Conservation (phyloP, 1,284 basidiomycete species). For the Cutaneotrichosporon sp. region DNA sequence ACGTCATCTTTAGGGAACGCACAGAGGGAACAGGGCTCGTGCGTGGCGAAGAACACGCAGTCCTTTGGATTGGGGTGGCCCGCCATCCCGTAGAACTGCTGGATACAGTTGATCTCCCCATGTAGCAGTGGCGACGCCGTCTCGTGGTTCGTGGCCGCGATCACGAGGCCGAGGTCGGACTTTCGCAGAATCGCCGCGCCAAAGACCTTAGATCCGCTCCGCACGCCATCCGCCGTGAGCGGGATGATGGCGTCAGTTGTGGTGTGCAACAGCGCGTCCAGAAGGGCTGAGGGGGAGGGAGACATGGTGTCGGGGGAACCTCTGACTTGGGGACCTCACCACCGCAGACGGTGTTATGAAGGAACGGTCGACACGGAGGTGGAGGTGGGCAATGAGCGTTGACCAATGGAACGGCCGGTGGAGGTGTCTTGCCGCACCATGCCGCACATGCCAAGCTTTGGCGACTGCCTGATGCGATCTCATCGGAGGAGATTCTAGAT, state of each 20-base stretch:
- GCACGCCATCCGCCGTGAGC: conserved; percentile 29
- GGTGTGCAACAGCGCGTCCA: conserved; percentile 28
- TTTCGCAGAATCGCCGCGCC: conserved; percentile 41
- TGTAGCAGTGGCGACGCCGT: conserved; percentile 33
- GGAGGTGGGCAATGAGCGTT: not conserved
- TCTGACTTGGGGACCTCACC: not conserved
- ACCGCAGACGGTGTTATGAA: not conserved
- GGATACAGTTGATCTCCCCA: conserved; percentile 38
- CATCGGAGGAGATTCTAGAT: not conserved
- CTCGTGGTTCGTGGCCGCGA: conserved; percentile 35
- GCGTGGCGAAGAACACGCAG: conserved; percentile 39
- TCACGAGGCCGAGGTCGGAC: conserved; percentile 32
- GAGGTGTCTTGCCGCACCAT: not conserved
- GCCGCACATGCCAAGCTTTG: not conserved
- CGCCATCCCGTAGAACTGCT: conserved; percentile 32
- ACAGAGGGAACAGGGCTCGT: conserved; percentile 42
- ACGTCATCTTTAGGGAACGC: conserved; percentile 10
- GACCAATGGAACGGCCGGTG: not conserved
- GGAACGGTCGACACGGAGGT: not conserved
- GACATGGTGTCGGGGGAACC: not conserved
- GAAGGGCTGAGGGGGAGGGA: conserved; percentile 14
- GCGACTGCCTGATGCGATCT: not conserved
- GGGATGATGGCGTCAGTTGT: conserved; percentile 32
- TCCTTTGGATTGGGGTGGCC: conserved; percentile 28
- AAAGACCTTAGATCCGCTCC: conserved; percentile 35